Conservation (phyloP, 1,139 yeast species). For the Saccharomyces hybrid region DNA sequence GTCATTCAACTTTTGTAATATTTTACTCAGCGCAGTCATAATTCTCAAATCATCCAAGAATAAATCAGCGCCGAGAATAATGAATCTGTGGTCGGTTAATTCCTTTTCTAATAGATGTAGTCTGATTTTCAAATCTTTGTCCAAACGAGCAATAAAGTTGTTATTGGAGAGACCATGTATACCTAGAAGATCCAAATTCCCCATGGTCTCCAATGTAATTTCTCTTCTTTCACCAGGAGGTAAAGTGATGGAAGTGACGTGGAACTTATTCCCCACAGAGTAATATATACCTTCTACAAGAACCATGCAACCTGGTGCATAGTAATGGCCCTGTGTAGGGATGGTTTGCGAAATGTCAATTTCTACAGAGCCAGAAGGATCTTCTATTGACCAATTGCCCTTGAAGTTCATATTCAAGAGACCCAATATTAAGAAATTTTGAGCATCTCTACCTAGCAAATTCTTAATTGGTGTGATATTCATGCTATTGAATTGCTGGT, state of each 20-base stretch:
- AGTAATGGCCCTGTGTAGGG: constrained; percentile 62
- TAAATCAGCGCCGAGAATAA: constrained; percentile 69
- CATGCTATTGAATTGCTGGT: constrained; percentile 6
- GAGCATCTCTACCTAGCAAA: constrained; percentile 75
- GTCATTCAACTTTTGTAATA: constrained; percentile 44
- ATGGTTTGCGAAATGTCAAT: constrained; percentile 58
- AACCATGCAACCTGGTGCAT: constrained; percentile 71
- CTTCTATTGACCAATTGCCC: constrained; percentile 73
- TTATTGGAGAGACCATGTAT: constrained; percentile 36
- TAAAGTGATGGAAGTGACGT: constrained; percentile 70
- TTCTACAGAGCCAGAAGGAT: constrained; percentile 69
- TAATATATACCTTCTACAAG: constrained; percentile 76
- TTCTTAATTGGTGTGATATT: constrained; percentile 65
- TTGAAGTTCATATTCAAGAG: constrained; percentile 53
- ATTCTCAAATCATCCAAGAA: constrained; percentile 52
- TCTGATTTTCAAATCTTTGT: constrained; percentile 48
- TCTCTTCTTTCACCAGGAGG: constrained; percentile 83
- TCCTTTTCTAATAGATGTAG: constrained; percentile 51
- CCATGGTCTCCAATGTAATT: constrained; percentile 58
- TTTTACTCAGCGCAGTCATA: constrained; percentile 53
- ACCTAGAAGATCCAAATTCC: constrained; percentile 73
- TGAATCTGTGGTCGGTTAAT: constrained; percentile 46
- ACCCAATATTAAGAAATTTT: constrained; percentile 71
- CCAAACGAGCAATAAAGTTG: constrained; percentile 46
- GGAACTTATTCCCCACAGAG: constrained; percentile 56